Evolutionary conservation across 2,329 filamentous ascomycete genomes (phyloP), one percentile per base, ranked within the genome.

Genomic region (Cladosporium sp.): DNA sequence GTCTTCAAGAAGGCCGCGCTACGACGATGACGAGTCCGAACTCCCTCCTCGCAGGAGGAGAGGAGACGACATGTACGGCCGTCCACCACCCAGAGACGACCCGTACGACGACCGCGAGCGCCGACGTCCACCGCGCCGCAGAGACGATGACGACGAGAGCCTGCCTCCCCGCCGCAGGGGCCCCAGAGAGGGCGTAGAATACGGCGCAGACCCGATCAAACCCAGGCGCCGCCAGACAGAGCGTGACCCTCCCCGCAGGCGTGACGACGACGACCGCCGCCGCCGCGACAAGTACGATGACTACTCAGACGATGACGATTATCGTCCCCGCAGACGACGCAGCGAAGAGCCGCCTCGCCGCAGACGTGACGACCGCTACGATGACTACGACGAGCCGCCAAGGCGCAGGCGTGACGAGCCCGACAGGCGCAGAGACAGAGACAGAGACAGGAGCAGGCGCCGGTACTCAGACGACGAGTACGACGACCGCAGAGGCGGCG

Each of bases 121-220:
- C 35, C 28, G 63, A 50, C 63, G 64, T 52, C 68, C 67, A 7
- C 68, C 63, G 23, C 66, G 46, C 8, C 64, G 62, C 29, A 60
- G 63, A n/a, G 40, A 63, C 26, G 62, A 67, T 35, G 72, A 72
- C 46, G 70, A 74, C 29, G 67, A 69, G 5, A 65, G 55, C 37
- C 67, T 67, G 29, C 72, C 71, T 46, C 69, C 71, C 23, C 72
- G 70, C 28, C 67, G 72, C 58, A 58, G 55, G 3, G 63, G 63
- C 11, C 64, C 64, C 29, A 66, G 72, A 65, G 65, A 69, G 12
- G 69, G 69, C 50, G 65, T 67, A 44, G 65, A 67, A 28, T 67
- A 67, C 40, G 65, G 65, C 29, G 65, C 65, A 12, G 62, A 65
- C 12, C 65, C 65, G 12, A 67, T 67, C 62, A 66, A 66, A 28